Evolutionary conservation across 805 yeast species (phyloP).

Genomic region (Kluyveromyces lactis): DNA sequence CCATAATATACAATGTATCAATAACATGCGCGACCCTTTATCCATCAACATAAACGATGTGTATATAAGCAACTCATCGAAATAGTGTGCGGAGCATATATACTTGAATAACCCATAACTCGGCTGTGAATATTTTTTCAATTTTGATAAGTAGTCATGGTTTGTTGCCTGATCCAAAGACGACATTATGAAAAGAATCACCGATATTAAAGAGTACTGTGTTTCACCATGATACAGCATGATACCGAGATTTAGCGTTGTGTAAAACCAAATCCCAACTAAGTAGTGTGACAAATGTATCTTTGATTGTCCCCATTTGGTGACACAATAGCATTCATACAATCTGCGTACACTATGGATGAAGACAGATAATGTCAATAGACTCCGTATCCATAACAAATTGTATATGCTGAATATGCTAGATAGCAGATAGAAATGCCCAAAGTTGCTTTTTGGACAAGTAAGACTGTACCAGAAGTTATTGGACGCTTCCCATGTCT

Average conservation of each 20-base stretch:
- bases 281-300: constrained; percentile 62
- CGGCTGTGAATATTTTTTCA: constrained; percentile 54
- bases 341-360: constrained; percentile 50
- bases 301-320: constrained; percentile 41
- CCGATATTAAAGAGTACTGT: constrained; percentile 3
- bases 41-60: constrained; percentile 18
- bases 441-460: constrained; percentile 57
- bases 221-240: constrained; percentile 22
- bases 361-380: constrained; percentile 21
- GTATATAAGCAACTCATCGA: constrained; percentile 57
- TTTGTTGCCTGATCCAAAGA: constrained; percentile 31
- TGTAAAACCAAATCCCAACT: constrained; percentile 55
- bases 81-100: constrained; percentile 61
- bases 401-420: constrained; percentile 19
- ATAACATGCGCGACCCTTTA: constrained; percentile 8
- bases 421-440: constrained; percentile 52
- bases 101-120: constrained; percentile 38
- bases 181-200: constrained; percentile 16
- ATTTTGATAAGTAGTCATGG: constrained; percentile 40
- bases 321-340: constrained; percentile 44
- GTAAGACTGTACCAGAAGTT: constrained; percentile 23
- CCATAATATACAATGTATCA: constrained; percentile 22
- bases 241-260: constrained; percentile 36
- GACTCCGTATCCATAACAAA: constrained; percentile 16
- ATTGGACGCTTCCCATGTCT: constrained; percentile 24